Evolutionary conservation across 1,139 yeast species (phyloP), one percentile per base, ranked within the genome.

Genomic region (Blastobotrys ciferrii): DNA sequence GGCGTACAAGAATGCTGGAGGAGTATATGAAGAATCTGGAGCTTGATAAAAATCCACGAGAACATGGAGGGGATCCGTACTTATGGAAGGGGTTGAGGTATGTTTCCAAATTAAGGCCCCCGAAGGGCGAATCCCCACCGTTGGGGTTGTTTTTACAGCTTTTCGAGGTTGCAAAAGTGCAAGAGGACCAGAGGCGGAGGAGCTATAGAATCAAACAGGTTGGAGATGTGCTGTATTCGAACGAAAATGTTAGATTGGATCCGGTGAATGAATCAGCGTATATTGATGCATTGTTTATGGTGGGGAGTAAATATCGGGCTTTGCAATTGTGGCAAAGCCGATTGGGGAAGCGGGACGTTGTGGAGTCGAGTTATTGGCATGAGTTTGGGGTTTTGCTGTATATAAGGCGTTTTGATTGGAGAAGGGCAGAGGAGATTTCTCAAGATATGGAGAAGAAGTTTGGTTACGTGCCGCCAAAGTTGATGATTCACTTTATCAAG

Each of bases 241-340:
- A 58, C 25, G 48, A 50, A 7, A 12, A 36, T 9, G 66, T 63
- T 12, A 54, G 72, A 35, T 54, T 68, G 42, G 71, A 67, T 49
- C 69, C 70, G 1, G 58, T 63, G 46, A 68, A 68, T 45, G 72
- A 68, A 47, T 64, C 65, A 5, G 68, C 64, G 45, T 67, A 62
- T 43, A 49, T 68, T 32, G 67, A 66, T 43, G 52, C 69, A 1
- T 43, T 68, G 31, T 57, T 58, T 7, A 48, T 52, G 1, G 40
- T 49, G n/a, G 60, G 61, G 1, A 50, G 62, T 23, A 50, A 54
- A 14, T 50, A 43, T 30, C 47, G 49, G 35, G 71, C 69, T 0
- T 45, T 66, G 7, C 36, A 49, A 19, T 51, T 63, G 17, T 68
- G 72, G 72, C 47, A 55, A 7, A 53, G 63, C 1, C 54, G 71